Base-by-base conservation (phyloP, 1,284 basidiomycete species). In the Tremellales sp. region DNA sequence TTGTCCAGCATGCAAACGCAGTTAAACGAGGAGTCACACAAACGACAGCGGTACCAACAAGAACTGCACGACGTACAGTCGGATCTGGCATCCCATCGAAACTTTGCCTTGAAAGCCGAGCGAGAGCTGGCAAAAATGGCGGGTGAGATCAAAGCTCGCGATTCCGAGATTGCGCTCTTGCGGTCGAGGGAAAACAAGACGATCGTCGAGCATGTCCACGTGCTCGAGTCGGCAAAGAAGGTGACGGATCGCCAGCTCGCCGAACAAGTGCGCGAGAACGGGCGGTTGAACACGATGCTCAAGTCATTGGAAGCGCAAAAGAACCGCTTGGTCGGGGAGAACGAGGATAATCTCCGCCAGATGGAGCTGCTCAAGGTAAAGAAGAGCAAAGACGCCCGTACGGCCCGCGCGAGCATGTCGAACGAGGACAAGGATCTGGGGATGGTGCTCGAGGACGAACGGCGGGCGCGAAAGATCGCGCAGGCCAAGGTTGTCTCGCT, bases 131-230 rank as follows among this genome's bases (percentile, higher is more conserved):
- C 85, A 57, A 85, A 86, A 56, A 81, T 85, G 7, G 76, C 87
- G 8, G 78, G 81, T 5, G 87, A 93, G 53, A 75, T 94, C 45
- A 87, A 88, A 63, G 78, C 78, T 37, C 82, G 85, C 29, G 87
- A 97, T 63, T 86, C 84, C 79, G 88, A 94, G 50, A 80, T 90
- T 52, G 86, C 84, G 51, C 85, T 91, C 50, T 74, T 93, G 13
- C 85, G 89, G 49, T 85, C 85, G 6, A 82, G 83, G 65, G 88
- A 93, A 70, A 91, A 97, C 77, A 97, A 94, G 77, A 97, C 91
- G 12, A 95, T 97, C 49, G 92, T 99, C 40, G 94, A 99, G 72
- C 95, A 99, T 65, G 92, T 98, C 18, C 87, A 98, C 61, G 95
- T 98, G 14, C 79, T 97, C 5, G 93, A 98, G 68, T 89, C 95